These are phyloP conservation scores for Erodium texanum DNA, from an alignment of 441 rosid genomes.

Conservation along the genomic window DNA sequence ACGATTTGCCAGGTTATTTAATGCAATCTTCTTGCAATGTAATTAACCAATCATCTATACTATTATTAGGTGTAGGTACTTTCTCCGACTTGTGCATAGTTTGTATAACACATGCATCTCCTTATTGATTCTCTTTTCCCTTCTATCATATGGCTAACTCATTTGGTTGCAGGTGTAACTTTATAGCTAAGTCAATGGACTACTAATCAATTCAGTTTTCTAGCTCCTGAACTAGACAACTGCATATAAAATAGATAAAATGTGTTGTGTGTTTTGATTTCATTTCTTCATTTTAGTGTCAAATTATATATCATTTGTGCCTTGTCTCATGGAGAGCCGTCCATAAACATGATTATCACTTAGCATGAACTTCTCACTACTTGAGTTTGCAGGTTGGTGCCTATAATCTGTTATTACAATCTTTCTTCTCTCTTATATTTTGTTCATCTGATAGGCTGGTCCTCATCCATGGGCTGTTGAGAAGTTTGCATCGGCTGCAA, in stretches of 20 bases:
- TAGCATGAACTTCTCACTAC: neutral
- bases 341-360: neutral
- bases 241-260: neutral
- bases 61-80: neutral
- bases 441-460: constrained; percentile 53
- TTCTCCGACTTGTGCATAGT: neutral
- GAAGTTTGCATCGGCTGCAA: constrained; percentile 68
- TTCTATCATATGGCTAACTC: too few relatives aligned
- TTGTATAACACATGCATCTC: neutral
- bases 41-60: neutral
- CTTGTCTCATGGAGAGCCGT: neutral
- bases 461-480: constrained; percentile 86
- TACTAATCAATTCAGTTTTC: neutral
- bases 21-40: neutral
- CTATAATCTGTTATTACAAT: constrained; percentile 5
- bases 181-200: neutral
- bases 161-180: neutral
- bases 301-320: neutral
- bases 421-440: constrained; percentile 13
- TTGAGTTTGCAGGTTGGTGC: constrained; percentile 11
- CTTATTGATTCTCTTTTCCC: neutral
- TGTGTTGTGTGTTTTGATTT: neutral
- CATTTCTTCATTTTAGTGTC: neutral
- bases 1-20: neutral
- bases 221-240: neutral